phyloP scores from a whole-genome alignment of 2,329 filamentous ascomycete species.

The Fusarium acutatum region DNA sequence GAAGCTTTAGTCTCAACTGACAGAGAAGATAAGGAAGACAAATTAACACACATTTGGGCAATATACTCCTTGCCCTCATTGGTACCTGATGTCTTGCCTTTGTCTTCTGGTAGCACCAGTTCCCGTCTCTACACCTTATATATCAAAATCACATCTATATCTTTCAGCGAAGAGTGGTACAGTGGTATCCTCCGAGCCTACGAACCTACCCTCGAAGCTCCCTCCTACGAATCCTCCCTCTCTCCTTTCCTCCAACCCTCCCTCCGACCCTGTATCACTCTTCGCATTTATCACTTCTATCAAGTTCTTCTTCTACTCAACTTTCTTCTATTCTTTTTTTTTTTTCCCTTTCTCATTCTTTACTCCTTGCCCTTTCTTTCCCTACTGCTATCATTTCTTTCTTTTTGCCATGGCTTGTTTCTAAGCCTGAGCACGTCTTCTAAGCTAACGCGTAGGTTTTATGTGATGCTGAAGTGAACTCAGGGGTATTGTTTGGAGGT shows the following conservation, averaged over 20 bases:
- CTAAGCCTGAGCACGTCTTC: not conserved
- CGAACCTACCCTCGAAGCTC: not conserved
- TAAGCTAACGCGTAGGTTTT: not conserved
- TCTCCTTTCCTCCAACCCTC: not conserved
- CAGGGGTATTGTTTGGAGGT: not conserved
- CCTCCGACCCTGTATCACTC: not conserved
- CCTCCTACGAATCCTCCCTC: not conserved
- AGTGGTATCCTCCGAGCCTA: not conserved
- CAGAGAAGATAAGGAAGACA: not conserved
- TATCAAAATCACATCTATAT: not conserved
- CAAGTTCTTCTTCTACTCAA: not conserved
- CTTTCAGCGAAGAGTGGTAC: not conserved
- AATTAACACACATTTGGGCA: not conserved
- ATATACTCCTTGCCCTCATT: not conserved
- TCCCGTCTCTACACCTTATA: not conserved
- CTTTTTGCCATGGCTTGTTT: not conserved
- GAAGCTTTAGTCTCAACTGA: not conserved
- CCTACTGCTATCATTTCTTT: rapidly evolving
- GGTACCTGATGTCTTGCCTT: not conserved
- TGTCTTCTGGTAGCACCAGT: not conserved
- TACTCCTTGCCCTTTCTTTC: no score
- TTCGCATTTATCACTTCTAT: not conserved
- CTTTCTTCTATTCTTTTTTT: no score
- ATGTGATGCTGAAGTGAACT: not conserved
- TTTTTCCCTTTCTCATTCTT: not conserved